A percentile compares a stretch with the other conserved stretches of the same genome.
phyloP scores from a whole-genome alignment of 2,329 filamentous ascomycete species.

The Chalara sp. region DNA sequence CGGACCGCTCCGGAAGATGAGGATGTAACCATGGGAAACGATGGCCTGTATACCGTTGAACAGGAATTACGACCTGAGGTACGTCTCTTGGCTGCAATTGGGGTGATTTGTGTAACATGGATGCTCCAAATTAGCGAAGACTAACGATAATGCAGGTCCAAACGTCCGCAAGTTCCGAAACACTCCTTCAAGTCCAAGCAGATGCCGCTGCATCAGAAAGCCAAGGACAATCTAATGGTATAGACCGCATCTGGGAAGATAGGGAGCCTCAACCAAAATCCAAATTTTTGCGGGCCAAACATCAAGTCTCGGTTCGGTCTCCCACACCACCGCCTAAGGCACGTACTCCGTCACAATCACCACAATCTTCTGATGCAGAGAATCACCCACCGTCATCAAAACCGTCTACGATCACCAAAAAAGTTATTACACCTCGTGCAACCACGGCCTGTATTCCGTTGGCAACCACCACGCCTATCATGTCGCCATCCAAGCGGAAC shows the following conservation, averaged over 20 bases:
- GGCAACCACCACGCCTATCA: constrained; percentile 39
- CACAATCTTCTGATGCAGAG: constrained; percentile 73
- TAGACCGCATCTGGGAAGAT: too few species aligned
- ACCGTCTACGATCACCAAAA: constrained; percentile 33
- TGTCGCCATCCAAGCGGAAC: constrained; percentile 56
- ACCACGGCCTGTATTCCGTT: constrained; percentile 40
- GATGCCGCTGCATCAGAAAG: too few species aligned
- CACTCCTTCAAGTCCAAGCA: constrained; percentile 1
- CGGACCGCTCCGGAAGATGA: constrained; percentile 11
- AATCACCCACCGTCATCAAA: constrained; percentile 68
- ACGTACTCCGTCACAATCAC: constrained; percentile 58
- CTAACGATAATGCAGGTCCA: background rate
- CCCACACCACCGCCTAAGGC: constrained; percentile 45
- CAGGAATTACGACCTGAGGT: constrained; percentile 1
- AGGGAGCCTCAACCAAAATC: too few species aligned
- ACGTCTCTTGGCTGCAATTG: background rate
- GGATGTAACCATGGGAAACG: constrained; percentile 10
- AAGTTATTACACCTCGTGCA: constrained; percentile 14
- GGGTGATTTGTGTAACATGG: too few species aligned
- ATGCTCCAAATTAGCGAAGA: too few species aligned
- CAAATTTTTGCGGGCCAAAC: too few species aligned
- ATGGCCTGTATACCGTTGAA: constrained; percentile 11
- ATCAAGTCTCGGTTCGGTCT: constrained; percentile 20
- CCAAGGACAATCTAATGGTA: too few species aligned
- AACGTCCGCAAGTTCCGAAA: constrained; percentile 3